Percentiles rank a stretch among this genome's conserved stretches.
Conservation (phyloP, 2,329 filamentous ascomycete genomes). For the Trichophyton mentagrophytes region DNA sequence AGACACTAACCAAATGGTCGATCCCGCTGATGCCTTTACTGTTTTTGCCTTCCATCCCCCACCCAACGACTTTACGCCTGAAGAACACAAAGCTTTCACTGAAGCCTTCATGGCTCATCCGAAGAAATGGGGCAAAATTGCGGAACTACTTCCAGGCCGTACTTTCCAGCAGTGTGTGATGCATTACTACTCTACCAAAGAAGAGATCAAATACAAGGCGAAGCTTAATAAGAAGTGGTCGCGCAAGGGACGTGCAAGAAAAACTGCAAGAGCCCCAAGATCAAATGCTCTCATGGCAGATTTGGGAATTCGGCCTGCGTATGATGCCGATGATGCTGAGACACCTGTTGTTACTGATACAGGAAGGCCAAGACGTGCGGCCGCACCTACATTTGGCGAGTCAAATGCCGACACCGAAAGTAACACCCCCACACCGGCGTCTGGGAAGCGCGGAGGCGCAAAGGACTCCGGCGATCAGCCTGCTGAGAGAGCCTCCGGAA, state of each 20-base stretch:
- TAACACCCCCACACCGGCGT: conserved; percentile 24
- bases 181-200: conserved; percentile 41
- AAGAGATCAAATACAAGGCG: conserved; percentile 39
- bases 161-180: conserved; percentile 38
- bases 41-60: conserved; percentile 36
- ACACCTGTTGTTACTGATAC: conserved; percentile 36
- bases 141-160: conserved; percentile 34
- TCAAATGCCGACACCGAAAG: conserved; percentile 19
- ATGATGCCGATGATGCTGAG: conserved; percentile 33
- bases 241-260: conserved; percentile 27
- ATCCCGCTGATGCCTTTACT: conserved; percentile 27
- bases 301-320: conserved; percentile 32
- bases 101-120: conserved; percentile 37
- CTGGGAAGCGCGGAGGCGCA: conserved; percentile 23
- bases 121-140: conserved; percentile 42
- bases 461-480: conserved; percentile 17
- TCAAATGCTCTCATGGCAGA: conserved; percentile 39
- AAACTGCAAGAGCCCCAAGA: conserved; percentile 27
- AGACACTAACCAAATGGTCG: conserved; percentile 35
- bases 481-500: conserved; percentile 23
- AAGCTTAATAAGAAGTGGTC: conserved; percentile 36
- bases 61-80: conserved; percentile 35
- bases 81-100: conserved; percentile 36
- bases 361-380: conserved; percentile 37
- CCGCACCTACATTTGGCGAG: conserved; percentile 38